Base-by-base conservation (phyloP, 2,329 filamentous ascomycete genomes). In the Aspergillus carbonarius region DNA sequence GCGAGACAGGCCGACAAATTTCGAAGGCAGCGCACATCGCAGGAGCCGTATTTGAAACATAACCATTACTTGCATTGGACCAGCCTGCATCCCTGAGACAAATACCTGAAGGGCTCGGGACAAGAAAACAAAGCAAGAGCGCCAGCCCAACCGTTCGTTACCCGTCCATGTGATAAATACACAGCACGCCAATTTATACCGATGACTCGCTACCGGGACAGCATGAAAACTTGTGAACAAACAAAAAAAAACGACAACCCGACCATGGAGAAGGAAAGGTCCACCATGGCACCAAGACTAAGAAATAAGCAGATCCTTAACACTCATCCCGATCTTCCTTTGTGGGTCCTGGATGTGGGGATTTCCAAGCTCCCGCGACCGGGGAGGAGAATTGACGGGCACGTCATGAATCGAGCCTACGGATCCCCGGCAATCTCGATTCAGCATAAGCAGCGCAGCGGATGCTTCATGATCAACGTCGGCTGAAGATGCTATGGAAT, bases 401-500 rank as follows among this genome's bases (percentile, higher is more conserved):
- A 65, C 64, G 34, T 70, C 71, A 46, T 59, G 68, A 7, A 68
- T 64, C 7, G 71, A 72, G 61, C 72, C 67, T 1, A 71, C 67
- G 4, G 76, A 79, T 37, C 81, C 82, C 35, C 91, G 82, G 40
- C 91, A 84, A 72, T 95, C 92, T 55, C 82, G 86, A 65, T 93
- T 96, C 59, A 97, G 79, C 92, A 96, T 96, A 72, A 96, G 76
- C 66, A 96, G 74, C 3, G 92, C 93, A 12, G 91, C 88, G 7
- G 92, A 95, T 1, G 92, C 93, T 72, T 95, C 91, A 60, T 92
- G 88, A 62, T 91, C 88, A 37, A 90, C 80, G 57, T 83, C 80
- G 6, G 81, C 78, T 6, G 79, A 66, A 75, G 30, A 81, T 76
- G 60, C 81, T 76, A 34, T 76, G 74, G 44, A 66, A 68, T 59